phyloP scores from a whole-genome alignment of 805 yeast species.

The Suhomyces sp. region DNA sequence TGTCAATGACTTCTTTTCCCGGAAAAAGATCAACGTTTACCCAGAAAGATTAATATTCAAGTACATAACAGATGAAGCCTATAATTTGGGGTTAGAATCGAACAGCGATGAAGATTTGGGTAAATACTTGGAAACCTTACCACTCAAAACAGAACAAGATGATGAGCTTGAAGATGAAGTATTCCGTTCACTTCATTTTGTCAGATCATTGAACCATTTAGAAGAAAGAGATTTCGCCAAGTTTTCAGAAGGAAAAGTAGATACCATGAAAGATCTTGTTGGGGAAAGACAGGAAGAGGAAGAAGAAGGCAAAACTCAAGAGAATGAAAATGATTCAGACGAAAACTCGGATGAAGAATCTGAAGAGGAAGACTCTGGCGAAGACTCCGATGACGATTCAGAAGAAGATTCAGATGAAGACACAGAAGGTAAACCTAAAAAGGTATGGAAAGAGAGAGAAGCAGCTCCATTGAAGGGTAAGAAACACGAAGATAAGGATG shows the following conservation, averaged over 20 bases:
- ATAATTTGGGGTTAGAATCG: conserved; percentile 33
- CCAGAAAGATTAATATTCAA: conserved; percentile 81
- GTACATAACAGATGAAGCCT: conserved; percentile 59
- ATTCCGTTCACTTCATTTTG: conserved; percentile 76
- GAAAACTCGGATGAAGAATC: conserved; percentile 28
- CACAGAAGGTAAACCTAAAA: conserved; percentile 9
- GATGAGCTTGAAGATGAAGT: conserved; percentile 74
- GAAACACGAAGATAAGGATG: conserved; percentile 75
- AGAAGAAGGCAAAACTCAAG: too few relatives aligned
- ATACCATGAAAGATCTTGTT: conserved; percentile 66
- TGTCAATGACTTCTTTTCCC: conserved; percentile 81
- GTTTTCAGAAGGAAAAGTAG: conserved; percentile 76
- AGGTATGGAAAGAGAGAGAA: conserved; percentile 42
- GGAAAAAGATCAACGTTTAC: conserved; percentile 69
- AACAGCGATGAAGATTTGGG: conserved; percentile 44
- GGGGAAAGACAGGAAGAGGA: conserved; percentile 27
- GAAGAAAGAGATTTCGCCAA: conserved; percentile 88
- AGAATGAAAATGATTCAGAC: conserved; percentile 22
- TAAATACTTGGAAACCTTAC: conserved; percentile 48
- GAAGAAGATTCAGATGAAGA: conserved; percentile 17
- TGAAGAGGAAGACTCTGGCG: conserved; percentile 30
- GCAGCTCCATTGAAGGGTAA: conserved; percentile 58
- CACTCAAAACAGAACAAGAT: conserved; percentile 57
- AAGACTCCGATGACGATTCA: conserved; percentile 21
- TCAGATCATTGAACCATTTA: conserved; percentile 75